Base-by-base conservation (phyloP, 768 basidiomycete species). In the Leccinum arenicola region DNA sequence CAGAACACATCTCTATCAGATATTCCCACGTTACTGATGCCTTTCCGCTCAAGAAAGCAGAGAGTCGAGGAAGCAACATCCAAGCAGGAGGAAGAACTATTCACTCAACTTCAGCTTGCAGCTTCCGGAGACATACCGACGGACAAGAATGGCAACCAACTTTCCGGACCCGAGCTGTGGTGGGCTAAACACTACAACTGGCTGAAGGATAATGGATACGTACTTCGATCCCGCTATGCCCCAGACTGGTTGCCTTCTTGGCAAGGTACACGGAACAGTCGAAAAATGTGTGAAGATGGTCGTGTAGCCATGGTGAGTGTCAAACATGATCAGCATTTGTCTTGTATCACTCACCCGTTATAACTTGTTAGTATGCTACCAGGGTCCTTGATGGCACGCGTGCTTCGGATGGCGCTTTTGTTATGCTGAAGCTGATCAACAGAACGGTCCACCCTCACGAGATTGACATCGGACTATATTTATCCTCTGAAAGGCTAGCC, bases 371-470 rank as follows among this genome's bases (percentile, higher is more conserved):
- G 25, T 25, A 59, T 7, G 27, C 55, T 25, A 43, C 48, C 43
- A 40, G 57, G 50, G 51, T 67, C 7, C 58, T 74, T 25, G 77
- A 77, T 61, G 77, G 68, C 0, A 63, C 61, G 0, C 69, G 75
- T 3, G 15, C 61, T 8, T 54, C 36, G 11, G 75, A 79, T 55
- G 69, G 68, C 5, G 29, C 6, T 1, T 64, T 25, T 15, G 72
- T 79, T 9, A 48, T 59, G 3, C 60, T 80, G 21, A 79, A 79
- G 50, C 36, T 59, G 17, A 49, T 74, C 45, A 25, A 61, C 23
- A 2, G 9, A 57, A 4, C 19, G 11, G 1, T 33, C 40, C 63
- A 67, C 50, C 67, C 73, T 15, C 29, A 69, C 1, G 78, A 80
- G 38, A 53, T 70, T 10, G 61, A 69, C 2, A 75, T 80, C 36